Evolutionary conservation across 257 asterid genomes (phyloP).

Genomic region (Osmanthus fragrans): DNA sequence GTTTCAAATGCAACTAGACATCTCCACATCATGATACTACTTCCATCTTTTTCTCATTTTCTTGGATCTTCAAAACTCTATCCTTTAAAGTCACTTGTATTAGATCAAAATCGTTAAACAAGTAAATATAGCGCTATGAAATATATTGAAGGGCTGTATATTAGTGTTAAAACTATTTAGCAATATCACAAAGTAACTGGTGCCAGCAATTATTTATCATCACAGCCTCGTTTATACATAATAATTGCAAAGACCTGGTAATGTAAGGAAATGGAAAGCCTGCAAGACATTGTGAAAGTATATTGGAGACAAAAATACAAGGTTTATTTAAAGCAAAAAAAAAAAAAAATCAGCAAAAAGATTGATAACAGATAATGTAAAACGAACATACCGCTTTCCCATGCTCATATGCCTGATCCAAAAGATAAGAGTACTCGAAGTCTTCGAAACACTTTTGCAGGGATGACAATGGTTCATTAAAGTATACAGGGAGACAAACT

Average conservation of each 20-base stretch:
- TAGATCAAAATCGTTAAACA: not conserved
- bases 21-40: not conserved
- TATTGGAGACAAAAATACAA: not conserved
- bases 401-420: conserved; percentile 85
- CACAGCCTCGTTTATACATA: not conserved
- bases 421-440: conserved; percentile 83
- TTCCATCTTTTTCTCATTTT: not conserved
- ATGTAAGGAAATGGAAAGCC: not conserved
- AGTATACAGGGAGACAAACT: conserved; percentile 92
- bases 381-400: conserved; percentile 76
- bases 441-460: conserved; percentile 91
- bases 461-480: conserved; percentile 92
- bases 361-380: conserved; percentile 9
- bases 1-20: not conserved
- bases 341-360: not conserved
- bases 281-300: not conserved
- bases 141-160: not conserved
- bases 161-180: not conserved
- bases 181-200: not conserved
- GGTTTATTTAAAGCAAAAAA: not conserved
- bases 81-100: not conserved
- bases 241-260: not conserved
- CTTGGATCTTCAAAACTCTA: not conserved
- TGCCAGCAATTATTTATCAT: not conserved
- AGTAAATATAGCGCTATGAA: not conserved